A percentile compares a stretch with the other conserved stretches of the same genome.
These are phyloP conservation scores for Chlamydomonas sp. DNA, from an alignment of 139 green algal genomes.

Conservation along the genomic window DNA sequence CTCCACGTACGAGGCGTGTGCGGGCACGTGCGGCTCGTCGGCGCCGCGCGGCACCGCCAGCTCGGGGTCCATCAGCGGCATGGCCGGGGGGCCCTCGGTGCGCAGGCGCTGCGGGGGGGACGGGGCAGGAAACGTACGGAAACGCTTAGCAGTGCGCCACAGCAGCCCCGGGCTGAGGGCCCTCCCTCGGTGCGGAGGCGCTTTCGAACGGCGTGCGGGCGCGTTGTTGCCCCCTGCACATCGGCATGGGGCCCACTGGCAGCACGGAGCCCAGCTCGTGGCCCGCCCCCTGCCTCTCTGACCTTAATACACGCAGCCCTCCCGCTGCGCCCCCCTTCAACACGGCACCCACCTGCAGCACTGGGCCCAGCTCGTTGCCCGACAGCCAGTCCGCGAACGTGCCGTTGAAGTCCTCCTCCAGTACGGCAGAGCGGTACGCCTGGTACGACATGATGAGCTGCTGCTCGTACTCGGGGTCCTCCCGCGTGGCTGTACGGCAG, in stretches of 20 bases:
- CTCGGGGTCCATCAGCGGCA: background rate
- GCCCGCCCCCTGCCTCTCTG: background rate
- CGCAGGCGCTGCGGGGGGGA: background rate
- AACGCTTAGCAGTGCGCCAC: background rate
- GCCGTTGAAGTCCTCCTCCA: conserved; percentile 53
- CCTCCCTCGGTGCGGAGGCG: background rate
- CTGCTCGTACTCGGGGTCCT: conserved; percentile 38
- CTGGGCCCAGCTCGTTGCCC: background rate
- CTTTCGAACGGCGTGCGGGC: too few relatives aligned
- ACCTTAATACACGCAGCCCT: background rate
- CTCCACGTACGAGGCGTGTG: background rate
- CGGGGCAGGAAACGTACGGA: background rate
- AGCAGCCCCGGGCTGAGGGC: background rate
- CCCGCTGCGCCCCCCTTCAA: background rate
- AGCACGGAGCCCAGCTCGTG: too few relatives aligned
- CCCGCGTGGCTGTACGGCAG: background rate
- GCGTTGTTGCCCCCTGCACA: too few relatives aligned
- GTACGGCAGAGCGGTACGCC: conserved; percentile 23
- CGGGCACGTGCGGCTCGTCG: background rate
- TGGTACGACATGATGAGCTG: conserved; percentile 46
- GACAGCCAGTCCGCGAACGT: conserved; percentile 65
- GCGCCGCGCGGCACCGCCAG: background rate
- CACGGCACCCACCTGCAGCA: conserved; percentile 20
- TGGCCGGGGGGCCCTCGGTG: background rate
- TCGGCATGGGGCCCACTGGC: too few relatives aligned